Evolutionary conservation across 768 basidiomycete genomes (phyloP), one percentile per base, ranked within the genome.

Genomic region (Gyrodon lividus): DNA sequence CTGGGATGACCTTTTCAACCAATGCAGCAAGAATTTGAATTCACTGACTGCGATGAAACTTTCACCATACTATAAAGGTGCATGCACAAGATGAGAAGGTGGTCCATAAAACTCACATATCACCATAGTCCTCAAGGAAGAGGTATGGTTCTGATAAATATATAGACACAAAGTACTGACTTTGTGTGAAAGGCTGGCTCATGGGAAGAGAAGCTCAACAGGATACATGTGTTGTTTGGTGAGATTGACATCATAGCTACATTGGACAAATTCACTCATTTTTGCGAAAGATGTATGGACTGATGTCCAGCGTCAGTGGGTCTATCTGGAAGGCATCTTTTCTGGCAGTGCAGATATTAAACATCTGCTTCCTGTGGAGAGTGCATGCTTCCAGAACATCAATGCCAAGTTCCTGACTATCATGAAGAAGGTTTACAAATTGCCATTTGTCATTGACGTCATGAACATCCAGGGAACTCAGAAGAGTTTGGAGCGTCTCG

Each of bases 351-450:
- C 95, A 22, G 97, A 99, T 65, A 98, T 99, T 80, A 98, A 98
- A 67, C 97, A 99, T 67, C 84, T 99, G 13, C 85, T 99, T 23
- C 97, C 97, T 1, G 89, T 98, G 55, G 97, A 99, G 72, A 93
- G 86, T 61, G 84, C 92, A 16, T 90, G 97, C 26, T 99, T 99
- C 75, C 88, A 90, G 67, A 98, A 95, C 72, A 99, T 99, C 78
- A 98, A 99, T 68, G 83, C 92, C 40, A 97, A 99, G 66, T 99
- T 99, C 74, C 77, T 98, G 46, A 85, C 91, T 0, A 93, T 98
- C 58, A 98, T 99, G 97, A 98, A 98, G 78, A 96, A 96, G 70
- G 97, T 99, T 51, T 95, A 96, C 82, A 98, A 98, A 72, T 98
- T 96, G 13, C 95, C 97, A 0, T 96, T 98, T 69, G 87, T 98